A percentile compares a stretch with the other conserved stretches of the same genome.
phyloP scores from a whole-genome alignment of 768 basidiomycete genomes.

The Pleurotus eryngii region DNA sequence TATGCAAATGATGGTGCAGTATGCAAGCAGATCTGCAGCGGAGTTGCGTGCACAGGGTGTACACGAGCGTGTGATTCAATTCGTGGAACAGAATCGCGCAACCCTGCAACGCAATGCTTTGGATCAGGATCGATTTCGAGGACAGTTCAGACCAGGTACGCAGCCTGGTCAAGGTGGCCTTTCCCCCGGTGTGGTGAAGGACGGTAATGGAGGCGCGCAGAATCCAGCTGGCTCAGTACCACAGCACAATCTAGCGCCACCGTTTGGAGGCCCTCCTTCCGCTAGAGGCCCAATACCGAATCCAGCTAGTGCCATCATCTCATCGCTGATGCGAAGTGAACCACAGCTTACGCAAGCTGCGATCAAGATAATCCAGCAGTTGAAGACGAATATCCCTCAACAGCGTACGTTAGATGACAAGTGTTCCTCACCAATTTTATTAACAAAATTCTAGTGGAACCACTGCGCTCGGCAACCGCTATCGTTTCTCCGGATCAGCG shows the following conservation, averaged over 20 bases:
- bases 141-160: constrained; percentile 23
- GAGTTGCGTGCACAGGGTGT: constrained; percentile 55
- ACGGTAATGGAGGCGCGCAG: background rate
- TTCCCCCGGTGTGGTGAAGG: constrained; percentile 1
- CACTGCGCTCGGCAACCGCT: background rate
- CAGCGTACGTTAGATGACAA: constrained; percentile 2
- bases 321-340: background rate
- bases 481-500: constrained; percentile 50
- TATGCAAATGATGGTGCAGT: constrained; percentile 43
- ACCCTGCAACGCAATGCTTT: constrained; percentile 36
- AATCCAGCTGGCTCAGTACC: background rate
- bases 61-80: constrained; percentile 45
- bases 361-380: constrained; percentile 6
- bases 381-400: constrained; percentile 7
- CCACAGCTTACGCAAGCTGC: constrained; percentile 4
- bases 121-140: constrained; percentile 36
- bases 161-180: constrained; percentile 3
- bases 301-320: background rate
- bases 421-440: background rate
- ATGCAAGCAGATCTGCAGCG: constrained; percentile 39
- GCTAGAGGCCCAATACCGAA: background rate
- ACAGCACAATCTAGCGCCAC: background rate
- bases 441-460: background rate
- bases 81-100: constrained; percentile 57
- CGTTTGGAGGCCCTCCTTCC: background rate